Percentiles rank a stretch among this genome's conserved stretches.
These are phyloP conservation scores for Pyrenochaeta sp. DNA, from an alignment of 2,329 filamentous ascomycete genomes.

Conservation along the genomic window DNA sequence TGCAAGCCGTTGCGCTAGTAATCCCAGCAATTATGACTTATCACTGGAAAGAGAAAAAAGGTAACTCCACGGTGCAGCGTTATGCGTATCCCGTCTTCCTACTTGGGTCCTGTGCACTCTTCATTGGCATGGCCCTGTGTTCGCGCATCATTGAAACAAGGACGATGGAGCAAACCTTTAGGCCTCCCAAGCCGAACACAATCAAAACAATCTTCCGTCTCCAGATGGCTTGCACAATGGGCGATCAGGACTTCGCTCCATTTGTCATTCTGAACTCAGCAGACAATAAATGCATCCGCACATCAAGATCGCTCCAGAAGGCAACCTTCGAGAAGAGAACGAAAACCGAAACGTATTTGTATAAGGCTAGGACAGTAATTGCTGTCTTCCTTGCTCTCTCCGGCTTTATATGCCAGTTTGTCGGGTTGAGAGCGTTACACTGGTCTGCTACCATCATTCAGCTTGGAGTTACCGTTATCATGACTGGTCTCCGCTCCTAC, in stretches of 20 bases:
- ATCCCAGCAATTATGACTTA: neutral
- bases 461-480: conserved; percentile 6
- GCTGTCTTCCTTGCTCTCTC: neutral
- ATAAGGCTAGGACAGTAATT: neutral
- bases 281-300: neutral
- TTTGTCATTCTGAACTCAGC: neutral
- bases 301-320: neutral
- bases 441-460: conserved; percentile 13
- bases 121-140: neutral
- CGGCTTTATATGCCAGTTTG: conserved; percentile 13
- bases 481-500: conserved; percentile 6
- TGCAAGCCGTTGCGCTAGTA: neutral
- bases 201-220: neutral
- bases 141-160: neutral
- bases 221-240: neutral
- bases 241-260: neutral
- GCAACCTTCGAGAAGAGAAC: neutral
- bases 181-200: neutral
- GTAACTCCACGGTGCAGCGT: accelerated
- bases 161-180: neutral
- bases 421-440: conserved; percentile 15
- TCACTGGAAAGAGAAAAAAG: neutral
- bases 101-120: neutral
- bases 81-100: neutral
- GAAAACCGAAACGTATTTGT: neutral